Conservation (phyloP, 768 basidiomycete genomes). For the Suillus subalutaceus region DNA sequence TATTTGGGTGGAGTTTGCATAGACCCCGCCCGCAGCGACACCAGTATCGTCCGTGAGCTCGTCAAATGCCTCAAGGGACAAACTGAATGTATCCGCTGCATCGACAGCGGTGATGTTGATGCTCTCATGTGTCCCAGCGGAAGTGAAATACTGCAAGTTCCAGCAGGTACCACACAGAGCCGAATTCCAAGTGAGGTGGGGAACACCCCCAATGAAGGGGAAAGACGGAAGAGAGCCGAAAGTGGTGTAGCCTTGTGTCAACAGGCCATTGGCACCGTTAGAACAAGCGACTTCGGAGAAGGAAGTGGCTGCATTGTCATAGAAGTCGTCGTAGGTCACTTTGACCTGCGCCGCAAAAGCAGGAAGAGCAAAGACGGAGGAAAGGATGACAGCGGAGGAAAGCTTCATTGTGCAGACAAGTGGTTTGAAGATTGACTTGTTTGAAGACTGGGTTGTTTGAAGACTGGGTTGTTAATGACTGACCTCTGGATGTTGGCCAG, state of each 20-base stretch:
- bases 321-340: slow-evolving; percentile 37
- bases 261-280: slow-evolving; percentile 36
- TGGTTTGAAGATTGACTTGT: not conserved
- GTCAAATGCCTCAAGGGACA: slow-evolving; percentile 39
- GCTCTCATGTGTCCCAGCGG: slow-evolving; percentile 33
- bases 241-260: slow-evolving; percentile 33
- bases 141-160: slow-evolving; percentile 50
- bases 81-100: slow-evolving; percentile 44
- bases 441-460: not conserved
- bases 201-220: slow-evolving; percentile 34
- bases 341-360: slow-evolving; percentile 17
- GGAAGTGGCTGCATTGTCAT: slow-evolving; percentile 31
- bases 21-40: slow-evolving; percentile 45
- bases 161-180: slow-evolving; percentile 61
- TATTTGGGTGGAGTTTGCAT: slow-evolving; percentile 47
- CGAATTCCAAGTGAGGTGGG: slow-evolving; percentile 44
- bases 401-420: slow-evolving; percentile 44
- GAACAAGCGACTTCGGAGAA: slow-evolving; percentile 39
- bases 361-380: slow-evolving; percentile 23
- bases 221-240: slow-evolving; percentile 37
- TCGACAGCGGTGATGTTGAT: slow-evolving; percentile 58
- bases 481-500: not conserved
- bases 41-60: slow-evolving; percentile 43
- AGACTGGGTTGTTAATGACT: slow-evolving; percentile 2
- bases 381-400: slow-evolving; percentile 11